Conservation (phyloP, 164 flowering plant species). For the Hamamelis virginiana region DNA sequence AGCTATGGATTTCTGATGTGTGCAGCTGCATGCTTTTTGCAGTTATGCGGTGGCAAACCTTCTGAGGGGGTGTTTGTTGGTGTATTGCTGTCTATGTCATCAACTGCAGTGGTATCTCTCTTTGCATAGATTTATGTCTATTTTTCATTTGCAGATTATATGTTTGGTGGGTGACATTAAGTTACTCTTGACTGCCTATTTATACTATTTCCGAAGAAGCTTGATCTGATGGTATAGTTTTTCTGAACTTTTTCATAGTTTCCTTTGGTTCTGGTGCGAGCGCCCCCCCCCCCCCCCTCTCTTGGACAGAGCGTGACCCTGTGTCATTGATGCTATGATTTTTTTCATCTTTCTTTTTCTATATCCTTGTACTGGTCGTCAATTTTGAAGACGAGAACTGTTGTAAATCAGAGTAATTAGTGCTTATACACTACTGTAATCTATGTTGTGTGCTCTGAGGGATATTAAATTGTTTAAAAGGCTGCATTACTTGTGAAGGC, state of each 20-base stretch:
- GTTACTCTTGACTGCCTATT: background rate
- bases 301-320: background rate
- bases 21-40: constrained; percentile 34
- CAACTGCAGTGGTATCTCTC: constrained; percentile 91
- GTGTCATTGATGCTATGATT: too few species aligned
- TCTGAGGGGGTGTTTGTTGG: constrained; percentile 98
- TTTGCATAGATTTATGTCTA: background rate
- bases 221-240: background rate
- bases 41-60: constrained; percentile 94
- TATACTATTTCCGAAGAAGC: background rate
- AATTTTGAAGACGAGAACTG: too few species aligned
- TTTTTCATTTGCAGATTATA: background rate
- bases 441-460: too few species aligned
- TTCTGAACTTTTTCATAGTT: background rate
- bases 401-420: too few species aligned
- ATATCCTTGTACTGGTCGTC: background rate
- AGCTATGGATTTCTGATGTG: constrained; percentile 12
- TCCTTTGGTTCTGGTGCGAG: background rate
- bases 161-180: background rate
- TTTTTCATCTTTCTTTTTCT: background rate
- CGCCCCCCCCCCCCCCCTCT: background rate
- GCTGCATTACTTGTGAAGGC: too few species aligned
- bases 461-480: too few species aligned
- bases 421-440: too few species aligned
- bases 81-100: constrained; percentile 91